Evolutionary conservation across 129 eudicot species (phyloP).

Genomic region (Silybum marianum): DNA sequence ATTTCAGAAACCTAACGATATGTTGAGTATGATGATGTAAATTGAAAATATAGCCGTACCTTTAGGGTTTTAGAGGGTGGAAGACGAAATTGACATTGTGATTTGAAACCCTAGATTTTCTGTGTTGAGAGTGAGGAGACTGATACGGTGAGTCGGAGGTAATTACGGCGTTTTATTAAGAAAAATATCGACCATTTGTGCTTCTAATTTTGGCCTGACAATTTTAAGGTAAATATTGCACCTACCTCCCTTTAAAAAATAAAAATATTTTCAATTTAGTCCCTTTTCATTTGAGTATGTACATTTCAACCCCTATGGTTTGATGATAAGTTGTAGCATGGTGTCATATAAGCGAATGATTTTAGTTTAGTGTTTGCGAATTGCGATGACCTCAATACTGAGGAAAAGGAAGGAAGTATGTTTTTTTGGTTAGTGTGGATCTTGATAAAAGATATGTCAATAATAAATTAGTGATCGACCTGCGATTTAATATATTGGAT

Average conservation of each 20-base stretch:
- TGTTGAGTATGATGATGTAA: not conserved
- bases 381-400: not conserved
- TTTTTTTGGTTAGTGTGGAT: not conserved
- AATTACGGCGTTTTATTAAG: slow-evolving; percentile 40
- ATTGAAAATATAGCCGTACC: slow-evolving; percentile 24
- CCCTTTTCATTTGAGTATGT: slow-evolving; percentile 7
- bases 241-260: not conserved
- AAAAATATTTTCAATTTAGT: not conserved
- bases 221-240: slow-evolving; percentile 26
- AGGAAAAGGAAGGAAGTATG: not conserved
- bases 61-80: slow-evolving; percentile 17
- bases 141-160: slow-evolving; percentile 26
- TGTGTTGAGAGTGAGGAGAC: slow-evolving; percentile 37
- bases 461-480: not conserved
- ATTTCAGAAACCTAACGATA: not conserved
- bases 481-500: not conserved
- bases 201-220: slow-evolving; percentile 21
- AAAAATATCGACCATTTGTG: slow-evolving; percentile 21
- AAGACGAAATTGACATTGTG: slow-evolving; percentile 22
- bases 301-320: slow-evolving; percentile 4
- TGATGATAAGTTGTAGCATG: not conserved
- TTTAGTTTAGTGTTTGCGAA: not conserved
- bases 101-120: slow-evolving; percentile 49
- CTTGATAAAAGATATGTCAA: not conserved
- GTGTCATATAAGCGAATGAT: not conserved